phyloP scores from a whole-genome alignment of 768 basidiomycete genomes.

The Chalciporus piperatus region DNA sequence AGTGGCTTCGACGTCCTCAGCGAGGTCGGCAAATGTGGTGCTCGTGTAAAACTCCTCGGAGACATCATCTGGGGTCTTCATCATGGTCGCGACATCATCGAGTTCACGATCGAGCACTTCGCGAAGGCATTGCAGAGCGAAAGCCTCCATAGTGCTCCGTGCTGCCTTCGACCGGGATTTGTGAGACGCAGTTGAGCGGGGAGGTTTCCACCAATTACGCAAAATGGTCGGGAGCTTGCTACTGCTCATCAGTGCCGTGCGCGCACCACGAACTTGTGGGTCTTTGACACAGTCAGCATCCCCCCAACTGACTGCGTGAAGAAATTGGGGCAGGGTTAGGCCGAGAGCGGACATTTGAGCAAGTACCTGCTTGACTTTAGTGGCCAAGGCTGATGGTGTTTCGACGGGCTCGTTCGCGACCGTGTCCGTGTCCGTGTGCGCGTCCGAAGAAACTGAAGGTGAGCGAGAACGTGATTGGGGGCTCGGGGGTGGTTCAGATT shows the following conservation, averaged over 20 bases:
- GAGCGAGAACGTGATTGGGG: too few relatives aligned
- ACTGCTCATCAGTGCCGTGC: constrained; percentile 18
- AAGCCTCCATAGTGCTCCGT: constrained; percentile 16
- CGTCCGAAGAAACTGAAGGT: too few relatives aligned
- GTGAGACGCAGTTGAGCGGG: constrained; percentile 7
- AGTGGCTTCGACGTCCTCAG: neutral
- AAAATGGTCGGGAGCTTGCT: constrained; percentile 21
- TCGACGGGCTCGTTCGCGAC: too few relatives aligned
- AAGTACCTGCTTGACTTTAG: too few relatives aligned
- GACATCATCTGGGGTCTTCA: constrained; percentile 14
- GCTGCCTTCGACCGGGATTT: constrained; percentile 20
- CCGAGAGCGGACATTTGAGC: too few relatives aligned
- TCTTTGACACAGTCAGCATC: too few relatives aligned
- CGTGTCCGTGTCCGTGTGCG: too few relatives aligned
- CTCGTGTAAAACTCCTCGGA: constrained; percentile 16
- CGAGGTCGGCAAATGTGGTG: constrained; percentile 10
- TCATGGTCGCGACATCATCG: constrained; percentile 1
- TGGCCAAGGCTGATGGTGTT: too few relatives aligned
- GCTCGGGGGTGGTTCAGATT: too few relatives aligned
- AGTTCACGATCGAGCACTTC: constrained; percentile 17
- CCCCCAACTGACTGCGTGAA: too few relatives aligned
- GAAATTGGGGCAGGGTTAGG: too few relatives aligned
- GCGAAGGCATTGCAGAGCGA: constrained; percentile 17
- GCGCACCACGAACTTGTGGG: constrained; percentile 7
- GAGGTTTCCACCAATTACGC: constrained; percentile 28